phyloP scores from a whole-genome alignment of 495 filamentous ascomycete genomes.

The Pyrenula aspistea region DNA sequence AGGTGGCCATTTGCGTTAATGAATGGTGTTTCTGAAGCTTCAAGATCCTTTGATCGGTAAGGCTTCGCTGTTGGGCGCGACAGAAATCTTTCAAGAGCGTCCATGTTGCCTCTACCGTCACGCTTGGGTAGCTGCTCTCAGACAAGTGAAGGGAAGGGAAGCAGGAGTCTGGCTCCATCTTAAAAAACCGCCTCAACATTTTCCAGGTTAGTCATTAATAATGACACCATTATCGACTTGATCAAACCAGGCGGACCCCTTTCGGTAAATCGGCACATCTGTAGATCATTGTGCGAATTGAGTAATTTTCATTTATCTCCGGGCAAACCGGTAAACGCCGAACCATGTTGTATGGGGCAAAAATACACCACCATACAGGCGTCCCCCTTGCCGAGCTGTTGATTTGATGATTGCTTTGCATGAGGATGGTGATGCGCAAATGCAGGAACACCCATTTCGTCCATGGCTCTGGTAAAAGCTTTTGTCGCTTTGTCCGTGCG shows the following conservation, averaged over 20 bases:
- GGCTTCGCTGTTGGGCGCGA: constrained; percentile 24
- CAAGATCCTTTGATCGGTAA: constrained; percentile 15
- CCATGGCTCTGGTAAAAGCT: too few species aligned
- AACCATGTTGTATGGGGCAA: too few species aligned
- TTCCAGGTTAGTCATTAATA: too few species aligned
- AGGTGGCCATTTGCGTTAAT: constrained; percentile 26
- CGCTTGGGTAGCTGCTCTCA: not conserved
- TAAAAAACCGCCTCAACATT: too few species aligned
- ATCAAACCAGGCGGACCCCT: not conserved
- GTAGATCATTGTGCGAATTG: not conserved
- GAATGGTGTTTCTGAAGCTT: constrained; percentile 12
- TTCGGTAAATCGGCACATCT: not conserved
- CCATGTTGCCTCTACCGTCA: constrained; percentile 4
- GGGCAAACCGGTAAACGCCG: not conserved
- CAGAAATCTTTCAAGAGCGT: constrained; percentile 16
- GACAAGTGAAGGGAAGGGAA: too few species aligned
- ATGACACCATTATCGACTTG: not conserved
- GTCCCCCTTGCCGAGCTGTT: too few species aligned
- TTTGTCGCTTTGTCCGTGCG: too few species aligned
- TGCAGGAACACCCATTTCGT: too few species aligned
- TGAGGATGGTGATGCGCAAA: too few species aligned
- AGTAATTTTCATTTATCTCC: not conserved
- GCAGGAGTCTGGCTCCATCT: too few species aligned
- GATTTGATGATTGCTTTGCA: too few species aligned
- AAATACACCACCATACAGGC: too few species aligned